Evolutionary conservation across 352 stramenopile species (phyloP), one percentile per base, ranked within the genome.

Genomic region (Phytophthora macrochlamydospora): DNA sequence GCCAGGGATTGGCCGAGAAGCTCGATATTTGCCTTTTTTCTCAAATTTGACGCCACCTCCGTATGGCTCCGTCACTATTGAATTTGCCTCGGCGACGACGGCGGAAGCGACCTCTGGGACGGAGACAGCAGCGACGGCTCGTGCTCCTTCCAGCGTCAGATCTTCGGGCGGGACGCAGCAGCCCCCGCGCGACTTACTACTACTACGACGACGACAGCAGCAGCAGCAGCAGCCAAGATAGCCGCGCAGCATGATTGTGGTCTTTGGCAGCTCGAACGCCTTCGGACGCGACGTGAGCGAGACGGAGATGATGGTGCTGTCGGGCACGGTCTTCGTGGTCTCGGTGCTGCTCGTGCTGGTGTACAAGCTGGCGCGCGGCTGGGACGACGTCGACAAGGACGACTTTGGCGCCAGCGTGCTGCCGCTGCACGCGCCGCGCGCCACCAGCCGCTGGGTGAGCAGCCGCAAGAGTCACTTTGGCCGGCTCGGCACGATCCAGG

Each of bases 231-330:
- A n/a, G 42, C 40, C 55, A 61, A 13, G 45, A 33, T n/a, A 18
- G 51, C 35, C 14, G 38, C 45, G 44, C 60, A 75, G 61, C 8
- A 91, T 91, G 81, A 83, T 90, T 38, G 77, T 90, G 56, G 70
- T 89, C 7, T 92, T 89, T 46, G 81, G 83, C 57, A 90, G 79
- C 67, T 83, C 79, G 37, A 92, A 90, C 69, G 81, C 79, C 12
- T 92, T 92, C 56, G 83, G 83, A 30, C 81, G 71, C 56, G 83
- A 90, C 69, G 67, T 92, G 56, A 86, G 72, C 72, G 83, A 92
- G 62, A 73, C 64, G 44, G 81, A 92, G 63, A 88, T 89, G 79
- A 76, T 90, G 66, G 56, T 90, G 51, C 70, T 92, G 45, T 67
- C 81, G 3, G 78, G 77, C 7, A 92, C 83, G 5, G 78, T 92